Conservation (phyloP, 179 eudicot species). For the Sideroxylon spinosum region DNA sequence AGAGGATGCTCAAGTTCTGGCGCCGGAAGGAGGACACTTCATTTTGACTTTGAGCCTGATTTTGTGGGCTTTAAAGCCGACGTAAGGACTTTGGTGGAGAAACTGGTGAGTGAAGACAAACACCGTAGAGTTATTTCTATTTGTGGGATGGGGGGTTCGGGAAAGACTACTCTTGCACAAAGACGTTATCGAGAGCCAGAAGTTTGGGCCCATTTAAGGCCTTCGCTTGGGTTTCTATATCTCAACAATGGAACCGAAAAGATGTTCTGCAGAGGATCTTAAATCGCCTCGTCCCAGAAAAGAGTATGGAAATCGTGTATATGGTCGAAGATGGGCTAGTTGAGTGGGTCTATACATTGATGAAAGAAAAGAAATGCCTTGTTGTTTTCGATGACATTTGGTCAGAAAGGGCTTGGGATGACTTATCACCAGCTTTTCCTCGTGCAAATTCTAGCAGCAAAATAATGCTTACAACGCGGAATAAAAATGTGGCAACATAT, state of each 20-base stretch:
- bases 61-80: too few relatives aligned
- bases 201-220: conserved; percentile 12
- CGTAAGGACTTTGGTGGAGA: too few relatives aligned
- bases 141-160: conserved; percentile 21
- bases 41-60: neutral
- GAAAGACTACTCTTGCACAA: conserved; percentile 26
- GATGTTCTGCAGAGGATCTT: neutral
- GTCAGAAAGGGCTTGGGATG: conserved; percentile 30
- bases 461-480: conserved; percentile 27
- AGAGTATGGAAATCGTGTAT: conserved; percentile 16
- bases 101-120: conserved; percentile 14
- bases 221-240: conserved; percentile 10
- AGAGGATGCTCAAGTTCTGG: neutral
- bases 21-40: neutral
- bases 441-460: too few relatives aligned
- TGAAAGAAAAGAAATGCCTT: conserved; percentile 26
- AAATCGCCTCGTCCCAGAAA: neutral
- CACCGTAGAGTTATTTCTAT: conserved; percentile 5
- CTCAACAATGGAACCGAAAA: conserved; percentile 10
- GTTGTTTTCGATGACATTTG: conserved; percentile 55
- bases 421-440: neutral
- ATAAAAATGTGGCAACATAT: conserved; percentile 10
- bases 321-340: conserved; percentile 20
- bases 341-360: conserved; percentile 18
- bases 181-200: conserved; percentile 18